phyloP scores from a whole-genome alignment of 208 protist species.

The Wallacemonas rigidus region DNA sequence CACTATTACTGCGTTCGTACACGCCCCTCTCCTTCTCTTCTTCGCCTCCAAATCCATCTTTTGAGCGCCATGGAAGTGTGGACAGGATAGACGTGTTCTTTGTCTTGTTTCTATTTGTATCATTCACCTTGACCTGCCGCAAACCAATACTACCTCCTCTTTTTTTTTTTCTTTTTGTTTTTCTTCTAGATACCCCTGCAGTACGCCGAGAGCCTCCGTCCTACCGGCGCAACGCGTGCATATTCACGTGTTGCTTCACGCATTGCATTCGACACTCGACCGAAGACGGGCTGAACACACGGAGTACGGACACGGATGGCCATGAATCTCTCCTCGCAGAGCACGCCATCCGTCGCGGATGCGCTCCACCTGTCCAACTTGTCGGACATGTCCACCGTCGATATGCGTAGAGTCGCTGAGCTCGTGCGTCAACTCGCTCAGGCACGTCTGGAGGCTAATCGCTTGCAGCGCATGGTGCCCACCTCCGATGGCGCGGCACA shows the following conservation, averaged over 20 bases:
- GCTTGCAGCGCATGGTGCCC: constrained; percentile 29
- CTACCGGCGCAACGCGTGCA: too few species aligned
- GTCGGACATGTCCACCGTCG: constrained; percentile 18
- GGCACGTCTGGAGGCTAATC: constrained; percentile 44
- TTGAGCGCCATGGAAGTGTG: neutral
- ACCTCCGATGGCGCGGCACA: neutral
- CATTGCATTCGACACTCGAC: neutral
- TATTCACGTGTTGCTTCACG: neutral
- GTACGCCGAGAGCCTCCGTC: neutral
- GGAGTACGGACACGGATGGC: neutral
- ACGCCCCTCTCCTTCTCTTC: too few species aligned
- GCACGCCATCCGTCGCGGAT: neutral
- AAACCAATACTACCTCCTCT: neutral
- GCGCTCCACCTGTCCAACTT: constrained; percentile 4
- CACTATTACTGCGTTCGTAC: too few species aligned
- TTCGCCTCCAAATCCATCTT: neutral
- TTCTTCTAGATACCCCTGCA: neutral
- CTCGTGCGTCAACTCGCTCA: constrained; percentile 75
- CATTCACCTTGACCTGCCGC: neutral
- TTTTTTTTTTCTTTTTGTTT: constrained; percentile 6
- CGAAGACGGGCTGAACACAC: neutral
- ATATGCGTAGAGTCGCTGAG: constrained; percentile 54
- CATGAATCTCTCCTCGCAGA: neutral
- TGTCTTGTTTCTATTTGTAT: neutral
- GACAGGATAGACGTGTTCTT: neutral